Conservation (phyloP, 2,329 filamentous ascomycete species). For the Fonsecaea pedrosoi region DNA sequence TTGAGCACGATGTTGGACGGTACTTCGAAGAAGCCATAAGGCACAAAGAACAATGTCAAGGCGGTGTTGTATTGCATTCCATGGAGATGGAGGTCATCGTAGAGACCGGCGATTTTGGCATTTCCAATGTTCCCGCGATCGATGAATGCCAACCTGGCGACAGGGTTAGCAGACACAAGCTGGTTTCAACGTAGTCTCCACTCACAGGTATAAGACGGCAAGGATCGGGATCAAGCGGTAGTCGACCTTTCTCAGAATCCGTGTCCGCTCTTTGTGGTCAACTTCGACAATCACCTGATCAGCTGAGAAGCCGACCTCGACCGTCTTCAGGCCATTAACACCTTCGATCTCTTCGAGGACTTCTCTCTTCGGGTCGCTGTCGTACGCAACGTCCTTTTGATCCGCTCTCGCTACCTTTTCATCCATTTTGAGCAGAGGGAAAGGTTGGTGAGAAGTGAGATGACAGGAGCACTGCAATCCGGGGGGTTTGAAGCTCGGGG, state of each 20-base stretch:
- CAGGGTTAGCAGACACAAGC: background rate
- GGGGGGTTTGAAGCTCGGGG: background rate
- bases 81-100: slow-evolving; percentile 51
- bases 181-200: slow-evolving; percentile 34
- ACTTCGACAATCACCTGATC: slow-evolving; percentile 24
- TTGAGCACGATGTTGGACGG: slow-evolving; percentile 59
- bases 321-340: slow-evolving; percentile 23
- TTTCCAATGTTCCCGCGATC: slow-evolving; percentile 58
- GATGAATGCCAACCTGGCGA: slow-evolving; percentile 34
- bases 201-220: slow-evolving; percentile 53
- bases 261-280: slow-evolving; percentile 29
- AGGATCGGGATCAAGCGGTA: slow-evolving; percentile 52
- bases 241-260: slow-evolving; percentile 54
- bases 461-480: background rate
- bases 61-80: slow-evolving; percentile 49
- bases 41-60: slow-evolving; percentile 40
- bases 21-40: slow-evolving; percentile 45
- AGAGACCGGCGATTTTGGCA: slow-evolving; percentile 54
- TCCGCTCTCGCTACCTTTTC: slow-evolving; percentile 15
- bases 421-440: slow-evolving; percentile 5
- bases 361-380: slow-evolving; percentile 14
- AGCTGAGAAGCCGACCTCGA: slow-evolving; percentile 21
- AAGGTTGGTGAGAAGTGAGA: background rate
- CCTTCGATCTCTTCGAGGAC: slow-evolving; percentile 22
- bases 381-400: slow-evolving; percentile 10